Evolutionary conservation across 1,284 basidiomycete species (phyloP), one percentile per base, ranked within the genome.

Genomic region (Apiotrichum laibachii): DNA sequence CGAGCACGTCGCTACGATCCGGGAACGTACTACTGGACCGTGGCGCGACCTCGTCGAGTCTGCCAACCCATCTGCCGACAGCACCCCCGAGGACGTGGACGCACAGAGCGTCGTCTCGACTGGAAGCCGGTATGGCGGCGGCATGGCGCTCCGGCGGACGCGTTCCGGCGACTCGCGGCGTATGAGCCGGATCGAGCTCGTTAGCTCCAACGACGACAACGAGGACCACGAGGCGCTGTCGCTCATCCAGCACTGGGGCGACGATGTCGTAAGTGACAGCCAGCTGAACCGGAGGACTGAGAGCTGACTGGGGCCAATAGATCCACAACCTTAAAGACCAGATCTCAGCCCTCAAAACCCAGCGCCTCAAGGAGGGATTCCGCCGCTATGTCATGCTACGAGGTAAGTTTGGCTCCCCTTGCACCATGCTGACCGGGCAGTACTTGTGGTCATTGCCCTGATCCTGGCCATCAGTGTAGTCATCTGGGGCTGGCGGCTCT

Each of bases 181-280:
- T 31, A 21, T 57, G 5, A 33, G 54, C 12, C 56, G 49, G 39
- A 67, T 63, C 19, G 52, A 58, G 46, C 59, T 65, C 5, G 49
- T 69, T 3, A 50, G 56, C 12, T 43, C 35, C 1, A 49, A 53
- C 9, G 50, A 51, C 2, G 52, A 40, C 16, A 48, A 39, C 35
- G 44, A 50, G 21, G 57, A 63, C 39, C 39, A 39, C 11, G 68
- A 68, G 50, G 68, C 62, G 1, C 53, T 73, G 42, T 62, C 52
- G 5, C 65, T 64, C 57, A 59, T 76, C 6, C 71, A 75, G 57
- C 53, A 67, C 35, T 73, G 70, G 71, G 68, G 70, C 0, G 68
- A 72, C 42, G 72, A 74, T 52, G 61, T 71, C 45, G 72, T 74
- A 50, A 59, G 72, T 69, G 5, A 12, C 10, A 44, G 19, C 9